These are phyloP conservation scores for Sicyos edulis DNA, from an alignment of 306 rosid genomes.

Conservation along the genomic window DNA sequence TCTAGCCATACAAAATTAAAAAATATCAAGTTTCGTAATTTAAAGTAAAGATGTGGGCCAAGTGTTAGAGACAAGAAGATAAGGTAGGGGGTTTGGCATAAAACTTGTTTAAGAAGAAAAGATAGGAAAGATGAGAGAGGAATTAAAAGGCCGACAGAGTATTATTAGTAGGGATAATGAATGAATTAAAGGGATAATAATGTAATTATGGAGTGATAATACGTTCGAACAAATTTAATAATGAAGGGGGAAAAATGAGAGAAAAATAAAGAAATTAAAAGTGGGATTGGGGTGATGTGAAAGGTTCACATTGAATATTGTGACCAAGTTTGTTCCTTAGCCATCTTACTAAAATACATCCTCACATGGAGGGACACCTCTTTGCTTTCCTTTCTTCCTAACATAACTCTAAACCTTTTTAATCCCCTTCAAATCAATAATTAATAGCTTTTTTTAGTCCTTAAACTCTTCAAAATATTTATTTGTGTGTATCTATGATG, in stretches of 20 bases:
- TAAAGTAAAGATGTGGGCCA: background rate
- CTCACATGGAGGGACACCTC: slow-evolving; percentile 19
- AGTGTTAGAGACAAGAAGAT: background rate
- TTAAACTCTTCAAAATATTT: too few relatives aligned
- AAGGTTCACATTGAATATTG: slow-evolving; percentile 4
- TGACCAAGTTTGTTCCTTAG: background rate
- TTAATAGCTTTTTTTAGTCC: too few relatives aligned
- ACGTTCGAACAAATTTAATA: slow-evolving; percentile 1
- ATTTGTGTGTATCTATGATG: too few relatives aligned
- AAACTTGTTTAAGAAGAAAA: background rate
- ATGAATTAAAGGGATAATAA: slow-evolving; percentile 7
- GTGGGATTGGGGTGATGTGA: background rate
- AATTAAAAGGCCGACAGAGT: background rate
- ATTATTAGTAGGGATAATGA: background rate
- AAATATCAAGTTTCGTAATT: too few relatives aligned
- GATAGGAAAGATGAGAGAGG: background rate
- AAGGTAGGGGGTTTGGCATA: background rate
- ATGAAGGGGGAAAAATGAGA: background rate
- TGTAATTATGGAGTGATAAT: slow-evolving; percentile 16
- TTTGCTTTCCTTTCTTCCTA: background rate
- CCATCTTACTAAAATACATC: background rate
- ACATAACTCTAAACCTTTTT: background rate
- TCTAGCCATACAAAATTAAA: background rate
- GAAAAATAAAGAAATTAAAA: background rate
- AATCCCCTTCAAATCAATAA: too few relatives aligned